phyloP scores from a whole-genome alignment of 2,329 filamentous ascomycete genomes.

The Scolecobasidium constrictum region DNA sequence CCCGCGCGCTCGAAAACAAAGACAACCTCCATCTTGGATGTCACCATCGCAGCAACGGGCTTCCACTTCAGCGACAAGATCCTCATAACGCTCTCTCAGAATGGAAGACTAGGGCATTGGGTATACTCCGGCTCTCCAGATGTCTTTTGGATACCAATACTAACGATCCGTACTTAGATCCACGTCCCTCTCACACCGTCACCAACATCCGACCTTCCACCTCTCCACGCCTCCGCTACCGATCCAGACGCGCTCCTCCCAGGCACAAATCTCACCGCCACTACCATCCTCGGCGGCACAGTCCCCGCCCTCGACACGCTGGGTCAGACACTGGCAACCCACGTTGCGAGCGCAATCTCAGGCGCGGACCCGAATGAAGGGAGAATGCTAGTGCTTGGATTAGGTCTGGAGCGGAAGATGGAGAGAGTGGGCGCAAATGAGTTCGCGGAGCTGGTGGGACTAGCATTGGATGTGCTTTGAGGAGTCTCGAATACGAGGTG shows the following conservation, averaged over 20 bases:
- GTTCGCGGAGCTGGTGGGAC: constrained; percentile 31
- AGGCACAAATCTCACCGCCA: constrained; percentile 71
- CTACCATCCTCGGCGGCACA: constrained; percentile 75
- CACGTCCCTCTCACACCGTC: constrained; percentile 63
- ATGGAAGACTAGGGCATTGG: constrained; percentile 83
- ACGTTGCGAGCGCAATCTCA: constrained; percentile 72
- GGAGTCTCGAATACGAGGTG: neutral
- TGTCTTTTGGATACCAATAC: constrained; percentile 12
- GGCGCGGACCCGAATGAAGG: constrained; percentile 56
- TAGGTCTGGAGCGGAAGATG: constrained; percentile 43
- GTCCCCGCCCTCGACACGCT: constrained; percentile 63
- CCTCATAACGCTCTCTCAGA: constrained; percentile 77
- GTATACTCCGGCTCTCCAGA: constrained; percentile 37
- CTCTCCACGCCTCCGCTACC: constrained; percentile 36
- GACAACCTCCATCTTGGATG: constrained; percentile 10
- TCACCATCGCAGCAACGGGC: constrained; percentile 60
- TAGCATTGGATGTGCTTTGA: constrained; percentile 24
- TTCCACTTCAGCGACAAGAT: constrained; percentile 83
- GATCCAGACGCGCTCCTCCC: constrained; percentile 48
- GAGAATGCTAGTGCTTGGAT: constrained; percentile 46
- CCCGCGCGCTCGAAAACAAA: constrained; percentile 49
- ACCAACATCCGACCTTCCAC: constrained; percentile 57
- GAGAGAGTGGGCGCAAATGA: constrained; percentile 27
- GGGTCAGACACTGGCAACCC: constrained; percentile 80
- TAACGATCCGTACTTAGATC: constrained; percentile 39